Percentiles rank a stretch among this genome's conserved stretches.
These are phyloP conservation scores for Sporobolomyces phaffii DNA, from an alignment of 768 basidiomycete species.

Conservation along the genomic window DNA sequence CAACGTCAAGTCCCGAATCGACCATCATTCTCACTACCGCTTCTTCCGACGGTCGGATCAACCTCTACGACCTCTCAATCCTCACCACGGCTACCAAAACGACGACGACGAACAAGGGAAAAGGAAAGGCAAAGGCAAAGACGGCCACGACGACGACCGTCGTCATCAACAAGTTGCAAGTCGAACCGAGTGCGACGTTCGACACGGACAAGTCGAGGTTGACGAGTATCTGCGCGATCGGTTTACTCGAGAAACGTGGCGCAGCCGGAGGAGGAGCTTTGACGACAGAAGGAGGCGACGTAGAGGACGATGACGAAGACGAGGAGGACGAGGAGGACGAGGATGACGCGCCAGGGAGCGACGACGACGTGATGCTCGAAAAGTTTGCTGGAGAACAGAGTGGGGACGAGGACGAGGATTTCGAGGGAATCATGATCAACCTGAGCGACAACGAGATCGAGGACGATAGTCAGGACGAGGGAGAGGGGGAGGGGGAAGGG, in stretches of 20 bases:
- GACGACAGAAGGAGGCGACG: slow-evolving; percentile 40
- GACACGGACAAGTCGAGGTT: slow-evolving; percentile 80
- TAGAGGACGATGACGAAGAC: slow-evolving; percentile 44
- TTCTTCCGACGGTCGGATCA: slow-evolving; percentile 83
- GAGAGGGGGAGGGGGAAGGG: neutral
- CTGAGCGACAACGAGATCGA: slow-evolving; percentile 23
- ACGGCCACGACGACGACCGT: slow-evolving; percentile 1
- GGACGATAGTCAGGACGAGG: neutral
- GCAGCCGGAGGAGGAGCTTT: slow-evolving; percentile 43
- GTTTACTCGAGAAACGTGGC: slow-evolving; percentile 42
- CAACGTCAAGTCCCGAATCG: slow-evolving; percentile 57
- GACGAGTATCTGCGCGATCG: slow-evolving; percentile 56
- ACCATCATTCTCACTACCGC: slow-evolving; percentile 63
- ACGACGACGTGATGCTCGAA: slow-evolving; percentile 25
- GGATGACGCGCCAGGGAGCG: slow-evolving; percentile 39
- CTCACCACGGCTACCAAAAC: slow-evolving; percentile 42
- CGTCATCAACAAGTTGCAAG: slow-evolving; percentile 30
- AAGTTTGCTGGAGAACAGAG: slow-evolving; percentile 27
- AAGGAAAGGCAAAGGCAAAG: neutral
- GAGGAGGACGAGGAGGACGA: slow-evolving; percentile 46
- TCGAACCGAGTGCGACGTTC: slow-evolving; percentile 61
- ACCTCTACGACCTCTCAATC: slow-evolving; percentile 63
- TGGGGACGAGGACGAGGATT: slow-evolving; percentile 41
- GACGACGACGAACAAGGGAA: neutral
- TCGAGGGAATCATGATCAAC: slow-evolving; percentile 30